Conservation (phyloP, 768 basidiomycete genomes). For the Boletales sp. region DNA sequence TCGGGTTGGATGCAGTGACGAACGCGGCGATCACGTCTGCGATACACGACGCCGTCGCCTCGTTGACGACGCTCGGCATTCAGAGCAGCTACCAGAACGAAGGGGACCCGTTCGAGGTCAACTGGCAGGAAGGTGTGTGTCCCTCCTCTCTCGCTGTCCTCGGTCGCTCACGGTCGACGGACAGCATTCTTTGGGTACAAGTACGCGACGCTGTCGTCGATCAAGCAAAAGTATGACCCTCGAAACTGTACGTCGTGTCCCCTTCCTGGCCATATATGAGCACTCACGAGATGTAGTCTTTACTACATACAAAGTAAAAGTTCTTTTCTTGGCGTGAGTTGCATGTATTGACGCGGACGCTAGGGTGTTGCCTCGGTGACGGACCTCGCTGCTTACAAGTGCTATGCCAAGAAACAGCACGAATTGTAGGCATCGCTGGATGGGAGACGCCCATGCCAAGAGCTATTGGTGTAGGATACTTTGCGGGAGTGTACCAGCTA, state of each 20-base stretch:
- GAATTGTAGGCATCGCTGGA: not conserved
- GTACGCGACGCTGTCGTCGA: constrained; percentile 11
- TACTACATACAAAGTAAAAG: constrained; percentile 16
- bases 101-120: constrained; percentile 12
- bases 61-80: constrained; percentile 14
- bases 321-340: too few relatives aligned
- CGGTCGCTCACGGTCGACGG: not conserved
- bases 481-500: too few relatives aligned
- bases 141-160: not conserved
- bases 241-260: constrained; percentile 10
- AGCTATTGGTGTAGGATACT: too few relatives aligned
- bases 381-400: not conserved
- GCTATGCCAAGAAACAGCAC: constrained; percentile 1
- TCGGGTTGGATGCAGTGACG: not conserved
- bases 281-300: constrained; percentile 9
- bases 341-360: not conserved
- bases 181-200: constrained; percentile 23
- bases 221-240: constrained; percentile 22
- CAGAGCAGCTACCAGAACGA: constrained; percentile 24
- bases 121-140: constrained; percentile 16
- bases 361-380: constrained; percentile 5
- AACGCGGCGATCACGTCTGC: constrained; percentile 3
- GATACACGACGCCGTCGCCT: constrained; percentile 7
- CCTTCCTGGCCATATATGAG: not conserved
- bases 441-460: too few relatives aligned